Percentiles rank a stretch among this genome's conserved stretches.
These are phyloP conservation scores for Viridothelium virens DNA, from an alignment of 495 filamentous ascomycete species.

Conservation along the genomic window DNA sequence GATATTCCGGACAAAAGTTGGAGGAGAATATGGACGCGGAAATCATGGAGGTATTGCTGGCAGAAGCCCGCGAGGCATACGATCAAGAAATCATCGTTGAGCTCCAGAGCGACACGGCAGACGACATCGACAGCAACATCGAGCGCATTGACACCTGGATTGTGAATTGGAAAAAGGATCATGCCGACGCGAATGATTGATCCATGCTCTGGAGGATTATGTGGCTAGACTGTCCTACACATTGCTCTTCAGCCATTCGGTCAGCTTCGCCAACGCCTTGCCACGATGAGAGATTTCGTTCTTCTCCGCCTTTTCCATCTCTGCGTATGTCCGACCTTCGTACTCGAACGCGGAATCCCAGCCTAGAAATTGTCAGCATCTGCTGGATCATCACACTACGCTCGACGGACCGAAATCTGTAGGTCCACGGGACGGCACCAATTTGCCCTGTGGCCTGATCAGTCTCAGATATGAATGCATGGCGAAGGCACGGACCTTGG, in stretches of 20 bases:
- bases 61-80: conserved; percentile 83
- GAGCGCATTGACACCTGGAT: conserved; percentile 78
- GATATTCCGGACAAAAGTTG: conserved; percentile 76
- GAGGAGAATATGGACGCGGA: conserved; percentile 96
- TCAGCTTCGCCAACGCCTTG: conserved; percentile 76
- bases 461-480: not conserved
- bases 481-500: conserved; percentile 34
- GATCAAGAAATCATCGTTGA: conserved; percentile 86
- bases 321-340: conserved; percentile 87
- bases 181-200: conserved; percentile 23
- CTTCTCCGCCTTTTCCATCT: conserved; percentile 91
- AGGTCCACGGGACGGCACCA: conserved; percentile 68
- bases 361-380: conserved; percentile 37
- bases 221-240: conserved; percentile 6
- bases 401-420: conserved; percentile 65
- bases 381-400: not conserved
- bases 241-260: conserved; percentile 60
- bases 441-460: conserved; percentile 48
- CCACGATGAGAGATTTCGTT: conserved; percentile 87
- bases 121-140: conserved; percentile 81
- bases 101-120: conserved; percentile 68
- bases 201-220: not conserved
- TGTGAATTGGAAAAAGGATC: conserved; percentile 67
- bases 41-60: conserved; percentile 89
- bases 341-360: conserved; percentile 98